A percentile compares a stretch with the other conserved stretches of the same genome.
phyloP scores from a whole-genome alignment of 1,284 basidiomycete genomes.

The Phylloporus sp. region DNA sequence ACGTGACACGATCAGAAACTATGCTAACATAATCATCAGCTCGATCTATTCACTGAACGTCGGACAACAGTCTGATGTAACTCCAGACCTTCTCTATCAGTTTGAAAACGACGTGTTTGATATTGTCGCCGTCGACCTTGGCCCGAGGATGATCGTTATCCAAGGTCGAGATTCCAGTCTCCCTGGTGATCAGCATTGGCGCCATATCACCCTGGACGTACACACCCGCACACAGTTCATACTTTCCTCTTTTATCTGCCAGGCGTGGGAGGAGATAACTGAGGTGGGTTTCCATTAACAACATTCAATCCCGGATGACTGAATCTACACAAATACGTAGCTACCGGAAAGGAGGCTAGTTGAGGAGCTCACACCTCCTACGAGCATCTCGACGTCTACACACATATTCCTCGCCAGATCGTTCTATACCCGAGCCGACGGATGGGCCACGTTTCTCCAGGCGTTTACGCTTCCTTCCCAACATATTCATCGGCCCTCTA shows the following conservation, averaged over 20 bases:
- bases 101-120: neutral
- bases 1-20: neutral
- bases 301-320: too few relatives aligned
- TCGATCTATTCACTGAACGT: neutral
- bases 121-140: neutral
- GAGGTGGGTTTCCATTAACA: neutral
- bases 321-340: neutral
- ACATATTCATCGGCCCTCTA: neutral
- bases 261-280: neutral
- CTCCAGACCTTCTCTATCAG: neutral
- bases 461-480: neutral
- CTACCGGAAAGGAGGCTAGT: neutral
- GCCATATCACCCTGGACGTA: neutral
- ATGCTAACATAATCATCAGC: neutral
- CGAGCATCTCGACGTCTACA: neutral
- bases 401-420: neutral
- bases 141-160: neutral
- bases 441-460: constrained; percentile 1
- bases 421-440: neutral
- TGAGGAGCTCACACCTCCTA: neutral
- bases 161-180: neutral
- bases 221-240: neutral
- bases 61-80: neutral
- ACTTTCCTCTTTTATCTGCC: neutral
- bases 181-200: neutral